Percentiles rank a stretch among this genome's conserved stretches.
phyloP scores from a whole-genome alignment of 257 asterid genomes.

The Solanum piurae region DNA sequence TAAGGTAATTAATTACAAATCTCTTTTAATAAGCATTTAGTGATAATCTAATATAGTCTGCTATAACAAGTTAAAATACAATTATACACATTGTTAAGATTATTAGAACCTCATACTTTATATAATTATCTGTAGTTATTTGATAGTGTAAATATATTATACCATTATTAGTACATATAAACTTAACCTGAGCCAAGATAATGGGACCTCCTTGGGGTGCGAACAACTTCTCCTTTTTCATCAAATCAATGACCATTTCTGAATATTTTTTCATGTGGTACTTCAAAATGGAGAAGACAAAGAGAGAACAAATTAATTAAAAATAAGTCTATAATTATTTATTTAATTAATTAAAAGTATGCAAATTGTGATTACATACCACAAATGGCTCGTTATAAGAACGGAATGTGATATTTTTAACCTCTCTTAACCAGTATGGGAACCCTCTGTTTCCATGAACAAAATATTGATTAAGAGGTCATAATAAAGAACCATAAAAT shows the following conservation, averaged over 20 bases:
- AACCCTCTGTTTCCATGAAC: constrained; percentile 49
- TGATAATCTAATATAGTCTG: no score
- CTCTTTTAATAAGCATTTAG: background rate
- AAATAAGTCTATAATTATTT: no score
- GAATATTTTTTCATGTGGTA: constrained; percentile 58
- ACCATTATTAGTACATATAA: background rate
- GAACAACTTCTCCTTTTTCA: constrained; percentile 60
- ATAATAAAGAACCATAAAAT: background rate
- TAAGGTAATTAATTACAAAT: background rate
- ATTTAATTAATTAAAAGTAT: background rate
- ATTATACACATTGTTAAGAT: no score
- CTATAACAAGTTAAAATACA: no score
- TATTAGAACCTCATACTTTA: no score
- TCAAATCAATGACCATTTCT: constrained; percentile 43
- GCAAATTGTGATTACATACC: constrained; percentile 21
- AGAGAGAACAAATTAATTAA: background rate
- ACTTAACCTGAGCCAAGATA: constrained; percentile 68
- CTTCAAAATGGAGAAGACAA: constrained; percentile 22
- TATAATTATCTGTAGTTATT: background rate
- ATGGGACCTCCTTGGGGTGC: constrained; percentile 98
- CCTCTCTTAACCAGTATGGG: constrained; percentile 75
- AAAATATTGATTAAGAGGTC: background rate
- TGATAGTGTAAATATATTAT: background rate
- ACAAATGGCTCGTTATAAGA: constrained; percentile 72
- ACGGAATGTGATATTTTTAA: constrained; percentile 70